Conservation (phyloP, 1,284 basidiomycete genomes). For the Papiliotrema laurentii region DNA sequence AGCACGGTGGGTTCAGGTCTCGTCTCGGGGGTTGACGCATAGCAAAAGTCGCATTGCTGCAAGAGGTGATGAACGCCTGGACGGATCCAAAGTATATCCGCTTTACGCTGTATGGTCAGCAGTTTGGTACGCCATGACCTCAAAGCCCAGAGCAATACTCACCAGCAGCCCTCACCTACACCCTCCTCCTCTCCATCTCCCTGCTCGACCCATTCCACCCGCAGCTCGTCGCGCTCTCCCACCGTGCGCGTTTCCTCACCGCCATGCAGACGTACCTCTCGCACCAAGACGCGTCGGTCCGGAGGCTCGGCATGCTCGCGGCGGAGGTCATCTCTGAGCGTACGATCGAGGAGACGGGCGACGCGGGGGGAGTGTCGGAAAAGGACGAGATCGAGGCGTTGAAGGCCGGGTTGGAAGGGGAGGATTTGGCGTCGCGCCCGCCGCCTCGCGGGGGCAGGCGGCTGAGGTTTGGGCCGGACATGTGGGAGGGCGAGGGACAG, state of each 20-base stretch:
- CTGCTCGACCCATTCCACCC: conserved; percentile 56
- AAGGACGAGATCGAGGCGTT: conserved; percentile 40
- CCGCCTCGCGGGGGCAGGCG: conserved; percentile 54
- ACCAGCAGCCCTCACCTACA: conserved; percentile 60
- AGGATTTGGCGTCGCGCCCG: conserved; percentile 18
- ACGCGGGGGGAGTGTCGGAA: conserved; percentile 5
- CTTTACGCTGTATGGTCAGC: conserved; percentile 38
- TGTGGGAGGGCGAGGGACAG: conserved; percentile 76
- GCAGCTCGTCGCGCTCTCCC: conserved; percentile 43
- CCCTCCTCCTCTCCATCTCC: conserved; percentile 62
- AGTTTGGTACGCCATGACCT: conserved; percentile 31
- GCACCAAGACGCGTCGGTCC: conserved; percentile 70
- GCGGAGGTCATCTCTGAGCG: conserved; percentile 61
- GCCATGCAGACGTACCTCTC: conserved; percentile 71
- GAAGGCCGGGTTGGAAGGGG: conserved; percentile 36
- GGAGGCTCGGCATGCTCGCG: conserved; percentile 88
- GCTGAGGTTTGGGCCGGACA: conserved; percentile 64
- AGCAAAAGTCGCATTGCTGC: too few species aligned
- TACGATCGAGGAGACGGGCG: conserved; percentile 24
- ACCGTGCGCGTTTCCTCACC: conserved; percentile 62
- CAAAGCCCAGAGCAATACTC: not conserved
- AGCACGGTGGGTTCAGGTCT: conserved; percentile 13
- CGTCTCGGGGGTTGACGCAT: too few species aligned
- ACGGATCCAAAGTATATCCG: conserved; percentile 46
- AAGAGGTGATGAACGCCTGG: conserved; percentile 40